Evolutionary conservation across 768 basidiomycete species (phyloP), one percentile per base, ranked within the genome.

Genomic region (Sporobolomyces phaffii): DNA sequence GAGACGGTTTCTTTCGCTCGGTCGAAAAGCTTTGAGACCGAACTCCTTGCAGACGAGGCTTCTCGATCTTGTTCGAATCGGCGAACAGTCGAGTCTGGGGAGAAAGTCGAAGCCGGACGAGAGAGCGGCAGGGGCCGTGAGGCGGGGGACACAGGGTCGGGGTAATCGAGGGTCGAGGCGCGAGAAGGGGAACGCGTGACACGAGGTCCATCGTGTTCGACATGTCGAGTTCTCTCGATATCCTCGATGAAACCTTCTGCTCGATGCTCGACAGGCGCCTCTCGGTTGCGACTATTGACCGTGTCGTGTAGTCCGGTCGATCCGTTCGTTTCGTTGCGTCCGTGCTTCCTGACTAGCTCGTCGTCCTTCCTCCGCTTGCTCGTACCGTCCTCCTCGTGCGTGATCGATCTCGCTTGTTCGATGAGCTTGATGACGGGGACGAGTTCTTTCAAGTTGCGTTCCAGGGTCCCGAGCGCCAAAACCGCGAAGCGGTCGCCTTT

Each of bases 331-430:
- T 33, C 50, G 29, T 14, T 17, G 17, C n/a, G 10, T 31, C 50
- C 26, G 26, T 13, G 48, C 26, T 26, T 18, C 5, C 48, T 49
- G 26, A 28, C 48, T 26, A 13, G 28, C 24, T 49, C 29, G 29
- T 33, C 31, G 9, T 31, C 29, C 28, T 26, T 22, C 11, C 24
- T 10, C 10, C 48, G 48, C 17, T n/a, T 14, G 33, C 51, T n/a
- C n/a, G n/a, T n/a, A n/a, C n/a, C n/a, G n/a, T n/a, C n/a, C n/a
- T n/a, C n/a, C n/a, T n/a, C n/a, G n/a, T n/a, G n/a, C n/a, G n/a
- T n/a, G n/a, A n/a, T n/a, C n/a, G n/a, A n/a, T 36, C 54, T 41
- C 28, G 54, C 26, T 44, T 57, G 54, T 44, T 57, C 54, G 41
- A 57, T 44, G 26, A 57, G 4, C 28, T 57, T 57, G 54, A 57